Percentiles rank a stretch among this genome's conserved stretches.
phyloP scores from a whole-genome alignment of 108 stramenopile genomes.

The Discostella stelligeroides region DNA sequence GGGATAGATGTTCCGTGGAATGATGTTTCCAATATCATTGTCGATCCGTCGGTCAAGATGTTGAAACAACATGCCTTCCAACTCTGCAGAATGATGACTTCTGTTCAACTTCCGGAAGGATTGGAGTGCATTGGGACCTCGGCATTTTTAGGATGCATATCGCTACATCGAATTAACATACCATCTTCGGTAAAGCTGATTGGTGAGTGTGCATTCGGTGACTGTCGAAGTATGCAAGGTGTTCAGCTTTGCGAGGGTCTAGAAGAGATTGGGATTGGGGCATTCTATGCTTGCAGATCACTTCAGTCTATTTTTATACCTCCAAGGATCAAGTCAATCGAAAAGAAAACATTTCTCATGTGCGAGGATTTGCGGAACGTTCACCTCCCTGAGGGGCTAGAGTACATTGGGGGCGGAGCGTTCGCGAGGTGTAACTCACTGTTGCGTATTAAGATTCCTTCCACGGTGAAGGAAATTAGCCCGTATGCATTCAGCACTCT shows the following conservation, averaged over 20 bases:
- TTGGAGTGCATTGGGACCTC: background rate
- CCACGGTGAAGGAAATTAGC: background rate
- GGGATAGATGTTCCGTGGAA: too few relatives aligned
- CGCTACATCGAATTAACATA: background rate
- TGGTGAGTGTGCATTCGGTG: background rate
- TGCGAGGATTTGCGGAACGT: background rate
- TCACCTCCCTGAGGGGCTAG: background rate
- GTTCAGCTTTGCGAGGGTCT: background rate
- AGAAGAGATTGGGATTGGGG: background rate
- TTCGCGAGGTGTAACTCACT: background rate
- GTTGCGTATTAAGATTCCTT: background rate
- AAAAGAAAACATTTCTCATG: background rate
- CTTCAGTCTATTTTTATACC: background rate
- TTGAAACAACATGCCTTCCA: too few relatives aligned
- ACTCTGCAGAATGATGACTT: too few relatives aligned
- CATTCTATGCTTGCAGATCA: background rate
- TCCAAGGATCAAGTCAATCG: background rate
- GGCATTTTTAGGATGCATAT: background rate
- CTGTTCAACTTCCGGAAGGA: background rate
- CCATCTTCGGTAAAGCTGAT: background rate
- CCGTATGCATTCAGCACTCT: background rate
- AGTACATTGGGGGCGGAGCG: background rate
- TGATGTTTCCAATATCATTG: too few relatives aligned
- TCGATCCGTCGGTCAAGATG: too few relatives aligned
- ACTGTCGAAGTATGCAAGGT: background rate